These are phyloP conservation scores for Bipolaris victoriae DNA, from an alignment of 2,329 filamentous ascomycete genomes.

Conservation along the genomic window DNA sequence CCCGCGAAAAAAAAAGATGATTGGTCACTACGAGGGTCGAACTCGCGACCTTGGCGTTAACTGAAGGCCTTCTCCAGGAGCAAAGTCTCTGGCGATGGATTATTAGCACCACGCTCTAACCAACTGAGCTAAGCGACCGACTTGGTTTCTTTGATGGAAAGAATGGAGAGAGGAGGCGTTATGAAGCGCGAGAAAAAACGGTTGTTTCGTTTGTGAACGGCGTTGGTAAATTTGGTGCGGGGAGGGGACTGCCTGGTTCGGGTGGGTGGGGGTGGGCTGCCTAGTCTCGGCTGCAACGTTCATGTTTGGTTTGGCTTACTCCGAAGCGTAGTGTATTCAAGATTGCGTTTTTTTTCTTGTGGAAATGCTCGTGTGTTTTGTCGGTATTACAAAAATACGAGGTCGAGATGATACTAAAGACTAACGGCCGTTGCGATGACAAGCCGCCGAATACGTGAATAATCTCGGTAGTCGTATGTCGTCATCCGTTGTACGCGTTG, in stretches of 20 bases:
- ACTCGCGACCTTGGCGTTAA: slow-evolving; percentile 22
- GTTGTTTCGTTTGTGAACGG: too few species aligned
- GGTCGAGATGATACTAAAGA: background rate
- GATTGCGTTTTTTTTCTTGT: background rate
- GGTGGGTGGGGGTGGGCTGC: slow-evolving; percentile 1
- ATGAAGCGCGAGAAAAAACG: too few species aligned
- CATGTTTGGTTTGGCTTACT: background rate
- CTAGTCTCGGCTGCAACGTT: background rate
- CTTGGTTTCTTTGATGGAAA: slow-evolving; percentile 12
- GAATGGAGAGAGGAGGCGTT: too few species aligned
- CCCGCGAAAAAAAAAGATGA: slow-evolving; percentile 9
- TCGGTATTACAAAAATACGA: background rate
- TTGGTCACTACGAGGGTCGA: slow-evolving; percentile 24
- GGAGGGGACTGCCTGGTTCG: slow-evolving; percentile 4
- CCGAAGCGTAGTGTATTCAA: background rate
- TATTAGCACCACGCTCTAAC: slow-evolving; percentile 28
- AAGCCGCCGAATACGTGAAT: background rate
- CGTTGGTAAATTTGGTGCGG: background rate
- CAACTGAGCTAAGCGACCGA: slow-evolving; percentile 25
- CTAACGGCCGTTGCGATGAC: slow-evolving; percentile 5
- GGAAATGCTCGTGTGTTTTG: background rate
- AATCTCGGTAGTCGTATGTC: background rate
- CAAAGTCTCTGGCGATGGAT: too few species aligned
- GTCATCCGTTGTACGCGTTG: background rate
- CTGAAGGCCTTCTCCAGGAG: too few species aligned